Evolutionary conservation across 2,329 filamentous ascomycete genomes (phyloP).

Genomic region (Sclerotinia spermophila): DNA sequence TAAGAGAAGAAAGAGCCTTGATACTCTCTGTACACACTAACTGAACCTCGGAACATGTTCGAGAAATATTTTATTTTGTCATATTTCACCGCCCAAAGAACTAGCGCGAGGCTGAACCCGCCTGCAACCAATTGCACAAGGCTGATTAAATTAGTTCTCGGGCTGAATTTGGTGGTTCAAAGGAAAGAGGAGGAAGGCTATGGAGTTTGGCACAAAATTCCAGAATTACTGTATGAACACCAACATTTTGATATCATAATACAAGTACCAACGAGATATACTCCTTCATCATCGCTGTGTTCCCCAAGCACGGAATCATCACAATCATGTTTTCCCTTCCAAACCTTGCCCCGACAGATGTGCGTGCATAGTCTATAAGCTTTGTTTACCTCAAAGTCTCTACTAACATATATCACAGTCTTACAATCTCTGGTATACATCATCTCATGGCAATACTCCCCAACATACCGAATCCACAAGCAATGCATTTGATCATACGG

Average conservation of each 20-base stretch:
- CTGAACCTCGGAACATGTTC: too few species aligned
- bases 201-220: background rate
- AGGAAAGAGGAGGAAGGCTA: background rate
- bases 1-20: background rate
- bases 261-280: background rate
- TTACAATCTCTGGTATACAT: constrained; percentile 70
- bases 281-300: background rate
- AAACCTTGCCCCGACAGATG: constrained; percentile 66
- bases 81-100: background rate
- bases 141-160: background rate
- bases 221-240: background rate
- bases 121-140: background rate
- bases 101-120: background rate
- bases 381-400: constrained; percentile 19
- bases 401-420: constrained; percentile 46
- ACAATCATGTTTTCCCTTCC: constrained; percentile 55
- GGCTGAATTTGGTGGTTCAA: background rate
- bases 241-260: background rate
- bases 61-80: background rate
- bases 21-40: too few species aligned
- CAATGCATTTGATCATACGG: constrained; percentile 34
- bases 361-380: constrained; percentile 41
- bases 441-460: constrained; percentile 43
- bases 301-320: background rate
- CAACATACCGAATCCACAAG: constrained; percentile 32